Percentiles rank a stretch among this genome's conserved stretches.
Evolutionary conservation across 2,329 filamentous ascomycete species (phyloP).

Genomic region (Colletotrichum somersetense): DNA sequence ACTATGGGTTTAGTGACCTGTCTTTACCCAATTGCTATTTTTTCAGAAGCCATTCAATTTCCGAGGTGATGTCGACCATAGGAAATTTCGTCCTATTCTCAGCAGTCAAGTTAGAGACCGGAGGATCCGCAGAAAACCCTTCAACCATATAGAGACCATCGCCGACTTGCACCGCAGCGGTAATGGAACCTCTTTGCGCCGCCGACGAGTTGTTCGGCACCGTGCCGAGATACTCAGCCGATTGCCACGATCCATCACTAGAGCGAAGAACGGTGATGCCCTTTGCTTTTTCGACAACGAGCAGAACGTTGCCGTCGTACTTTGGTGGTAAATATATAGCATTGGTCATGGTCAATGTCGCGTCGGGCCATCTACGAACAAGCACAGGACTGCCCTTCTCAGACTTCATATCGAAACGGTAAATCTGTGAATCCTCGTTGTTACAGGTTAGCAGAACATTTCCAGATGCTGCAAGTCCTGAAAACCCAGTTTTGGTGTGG

Average conservation of each 20-base stretch:
- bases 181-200: slow-evolving; percentile 30
- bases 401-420: slow-evolving; percentile 42
- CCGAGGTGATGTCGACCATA: slow-evolving; percentile 35
- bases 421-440: slow-evolving; percentile 37
- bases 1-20: background rate
- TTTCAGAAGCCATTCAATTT: slow-evolving; percentile 19
- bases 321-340: slow-evolving; percentile 51
- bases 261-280: slow-evolving; percentile 54
- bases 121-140: slow-evolving; percentile 34
- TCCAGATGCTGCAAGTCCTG: slow-evolving; percentile 38
- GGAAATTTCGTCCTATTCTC: slow-evolving; percentile 34
- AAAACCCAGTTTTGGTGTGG: slow-evolving; percentile 41
- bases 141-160: slow-evolving; percentile 33
- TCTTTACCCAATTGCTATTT: background rate
- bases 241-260: slow-evolving; percentile 51
- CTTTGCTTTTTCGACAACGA: slow-evolving; percentile 48
- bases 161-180: slow-evolving; percentile 38
- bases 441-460: slow-evolving; percentile 39
- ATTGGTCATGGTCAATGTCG: slow-evolving; percentile 42
- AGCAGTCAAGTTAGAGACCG: slow-evolving; percentile 24
- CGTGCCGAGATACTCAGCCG: slow-evolving; percentile 52
- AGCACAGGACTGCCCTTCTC: slow-evolving; percentile 37
- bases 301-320: slow-evolving; percentile 51
- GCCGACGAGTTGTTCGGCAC: slow-evolving; percentile 45
- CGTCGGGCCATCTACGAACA: slow-evolving; percentile 37